Percentiles rank a stretch among this genome's conserved stretches.
Conservation (phyloP, 352 stramenopile genomes). For the Elongisporangium senticosum region DNA sequence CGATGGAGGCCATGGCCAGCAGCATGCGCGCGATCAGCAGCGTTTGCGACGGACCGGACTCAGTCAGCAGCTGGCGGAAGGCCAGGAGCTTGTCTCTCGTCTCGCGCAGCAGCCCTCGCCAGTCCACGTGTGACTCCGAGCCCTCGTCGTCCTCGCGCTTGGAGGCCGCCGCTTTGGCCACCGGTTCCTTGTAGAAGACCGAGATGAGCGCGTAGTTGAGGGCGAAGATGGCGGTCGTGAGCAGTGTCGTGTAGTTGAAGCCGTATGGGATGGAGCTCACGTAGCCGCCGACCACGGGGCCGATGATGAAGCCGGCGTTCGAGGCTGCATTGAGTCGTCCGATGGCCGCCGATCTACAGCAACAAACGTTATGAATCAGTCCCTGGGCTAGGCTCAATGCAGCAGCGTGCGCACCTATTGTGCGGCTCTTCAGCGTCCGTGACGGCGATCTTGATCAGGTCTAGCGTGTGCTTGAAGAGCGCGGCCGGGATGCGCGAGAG, state of each 20-base stretch:
- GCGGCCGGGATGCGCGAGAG: slow-evolving; percentile 66
- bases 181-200: slow-evolving; percentile 36
- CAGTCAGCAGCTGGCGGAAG: slow-evolving; percentile 56
- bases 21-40: slow-evolving; percentile 64
- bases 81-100: slow-evolving; percentile 52
- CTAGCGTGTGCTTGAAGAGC: slow-evolving; percentile 81
- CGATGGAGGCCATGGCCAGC: slow-evolving; percentile 67
- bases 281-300: slow-evolving; percentile 62
- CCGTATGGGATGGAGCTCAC: slow-evolving; percentile 59
- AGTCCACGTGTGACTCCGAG: slow-evolving; percentile 17
- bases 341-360: slow-evolving; percentile 35
- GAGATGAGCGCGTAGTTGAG: slow-evolving; percentile 69
- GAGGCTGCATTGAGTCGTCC: slow-evolving; percentile 67
- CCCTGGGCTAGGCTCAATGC: not conserved
- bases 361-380: not conserved
- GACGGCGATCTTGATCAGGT: slow-evolving; percentile 69
- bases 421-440: slow-evolving; percentile 44
- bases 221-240: slow-evolving; percentile 58
- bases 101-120: slow-evolving; percentile 31
- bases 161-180: not conserved
- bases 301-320: slow-evolving; percentile 75
- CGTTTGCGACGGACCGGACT: slow-evolving; percentile 57
- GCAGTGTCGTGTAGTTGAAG: slow-evolving; percentile 77
- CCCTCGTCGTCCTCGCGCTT: slow-evolving; percentile 9
- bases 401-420: slow-evolving; percentile 6